A percentile compares a stretch with the other conserved stretches of the same genome.
These are phyloP conservation scores for Alternaria incomplexa DNA, from an alignment of 2,329 filamentous ascomycete species.

Conservation along the genomic window DNA sequence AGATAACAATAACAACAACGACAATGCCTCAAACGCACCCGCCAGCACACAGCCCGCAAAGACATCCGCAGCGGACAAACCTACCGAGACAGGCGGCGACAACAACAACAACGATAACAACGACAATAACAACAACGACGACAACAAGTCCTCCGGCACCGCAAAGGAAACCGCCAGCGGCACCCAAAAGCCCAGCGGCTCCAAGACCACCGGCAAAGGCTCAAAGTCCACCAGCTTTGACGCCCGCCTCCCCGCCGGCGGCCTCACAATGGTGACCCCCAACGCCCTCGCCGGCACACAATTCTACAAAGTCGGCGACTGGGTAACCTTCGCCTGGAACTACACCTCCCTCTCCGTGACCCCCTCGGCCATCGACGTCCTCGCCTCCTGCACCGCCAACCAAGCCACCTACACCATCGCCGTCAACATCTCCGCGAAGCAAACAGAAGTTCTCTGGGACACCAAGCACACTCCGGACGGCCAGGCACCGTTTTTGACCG, in stretches of 20 bases:
- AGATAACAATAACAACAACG: slow-evolving; percentile 4
- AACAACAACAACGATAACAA: slow-evolving; percentile 22
- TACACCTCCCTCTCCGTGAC: slow-evolving; percentile 68
- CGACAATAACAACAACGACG: slow-evolving; percentile 17
- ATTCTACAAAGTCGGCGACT: slow-evolving; percentile 70
- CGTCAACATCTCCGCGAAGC: slow-evolving; percentile 61
- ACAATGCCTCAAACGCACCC: slow-evolving; percentile 21
- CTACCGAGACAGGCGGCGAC: slow-evolving; percentile 14
- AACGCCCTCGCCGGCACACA: slow-evolving; percentile 55
- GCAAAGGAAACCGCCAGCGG: slow-evolving; percentile 23
- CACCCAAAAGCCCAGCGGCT: slow-evolving; percentile 27
- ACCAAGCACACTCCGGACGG: slow-evolving; percentile 50
- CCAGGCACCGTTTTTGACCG: slow-evolving; percentile 58
- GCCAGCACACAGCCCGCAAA: slow-evolving; percentile 15
- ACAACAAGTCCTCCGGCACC: slow-evolving; percentile 18
- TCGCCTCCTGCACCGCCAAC: slow-evolving; percentile 67
- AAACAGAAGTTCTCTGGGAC: slow-evolving; percentile 66
- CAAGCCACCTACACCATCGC: slow-evolving; percentile 67
- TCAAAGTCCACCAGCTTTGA: slow-evolving; percentile 53
- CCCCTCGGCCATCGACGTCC: slow-evolving; percentile 65
- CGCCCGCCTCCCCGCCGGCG: slow-evolving; percentile 62
- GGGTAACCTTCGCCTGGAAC: slow-evolving; percentile 71
- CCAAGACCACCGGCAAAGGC: slow-evolving; percentile 26
- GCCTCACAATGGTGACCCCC: slow-evolving; percentile 68
- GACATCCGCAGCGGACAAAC: slow-evolving; percentile 12